Evolutionary conservation across 352 stramenopile species (phyloP), one percentile per base, ranked within the genome.

Genomic region (Phytophthora citrophthora): DNA sequence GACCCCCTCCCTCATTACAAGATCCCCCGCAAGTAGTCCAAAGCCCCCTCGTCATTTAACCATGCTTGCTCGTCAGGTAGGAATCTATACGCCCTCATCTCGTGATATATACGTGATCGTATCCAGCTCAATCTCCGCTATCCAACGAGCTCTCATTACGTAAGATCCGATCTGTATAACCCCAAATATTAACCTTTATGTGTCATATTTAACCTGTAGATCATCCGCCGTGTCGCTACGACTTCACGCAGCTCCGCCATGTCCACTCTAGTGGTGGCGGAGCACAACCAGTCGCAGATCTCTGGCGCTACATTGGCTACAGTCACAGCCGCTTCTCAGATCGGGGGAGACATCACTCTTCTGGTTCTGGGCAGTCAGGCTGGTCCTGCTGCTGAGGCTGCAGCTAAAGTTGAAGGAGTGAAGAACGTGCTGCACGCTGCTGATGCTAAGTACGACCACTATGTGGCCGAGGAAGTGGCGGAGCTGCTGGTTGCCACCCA

Each of bases 381-480:
- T 31, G 74, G 68, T 12, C 70, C 52, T 7, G 70, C 88, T 20
- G 87, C 85, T 4, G 64, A 89, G 39, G 68, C 89, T 20, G 91
- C 88, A 4, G 73, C 86, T 24, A 91, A 93, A 57, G 87, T 97
- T 48, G 60, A 70, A 0, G 91, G 91, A 38, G 87, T 98, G 6
- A 75, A 70, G 27, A 94, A 72, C 56, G 91, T 98, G 32, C 71
- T 97, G 34, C 81, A 91, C 57, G 89, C 87, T 23, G 69, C 86
- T n/a, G 78, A 96, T 64, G 70, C 89, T 64, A 91, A 91, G 77
- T 95, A 93, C 69, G 92, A 96, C 61, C 88, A 97, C 72, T 76
- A 81, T 7, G 77, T 98, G 44, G 89, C 91, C 36, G 88, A 97
- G 65, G 84, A 96, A 50, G 86, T 97, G 40, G 84, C 92, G 44